These are phyloP conservation scores for Nepenthes alata DNA, from an alignment of 179 eudicot genomes.

Conservation along the genomic window DNA sequence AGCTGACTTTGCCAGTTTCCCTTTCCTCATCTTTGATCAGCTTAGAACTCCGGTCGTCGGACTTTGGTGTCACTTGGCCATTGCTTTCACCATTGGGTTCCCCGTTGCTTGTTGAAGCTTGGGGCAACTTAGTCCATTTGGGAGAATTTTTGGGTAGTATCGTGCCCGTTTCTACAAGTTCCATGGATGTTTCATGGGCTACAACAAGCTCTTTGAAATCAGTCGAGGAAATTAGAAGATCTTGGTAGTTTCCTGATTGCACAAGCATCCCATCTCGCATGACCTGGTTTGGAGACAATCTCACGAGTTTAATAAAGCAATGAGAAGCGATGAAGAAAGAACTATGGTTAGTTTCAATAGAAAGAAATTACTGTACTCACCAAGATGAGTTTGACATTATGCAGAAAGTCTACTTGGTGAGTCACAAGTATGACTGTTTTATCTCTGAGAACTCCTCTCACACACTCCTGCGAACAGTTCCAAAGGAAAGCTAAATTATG, in stretches of 20 bases:
- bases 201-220: slow-evolving; percentile 68
- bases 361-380: slow-evolving; percentile 24
- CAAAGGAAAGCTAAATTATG: background rate
- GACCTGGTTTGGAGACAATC: slow-evolving; percentile 33
- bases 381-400: slow-evolving; percentile 73
- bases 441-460: slow-evolving; percentile 67
- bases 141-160: slow-evolving; percentile 25
- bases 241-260: slow-evolving; percentile 74
- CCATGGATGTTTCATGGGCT: slow-evolving; percentile 91
- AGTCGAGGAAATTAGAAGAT: slow-evolving; percentile 40
- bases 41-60: slow-evolving; percentile 40
- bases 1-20: slow-evolving; percentile 74
- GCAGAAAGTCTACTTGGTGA: slow-evolving; percentile 93
- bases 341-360: background rate
- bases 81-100: slow-evolving; percentile 34
- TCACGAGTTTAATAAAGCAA: background rate
- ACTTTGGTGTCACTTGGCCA: slow-evolving; percentile 18
- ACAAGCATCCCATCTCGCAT: slow-evolving; percentile 89
- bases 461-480: slow-evolving; percentile 55
- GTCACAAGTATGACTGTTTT: slow-evolving; percentile 89
- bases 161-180: slow-evolving; percentile 57
- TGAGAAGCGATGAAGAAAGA: background rate
- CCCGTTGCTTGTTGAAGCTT: slow-evolving; percentile 17
- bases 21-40: slow-evolving; percentile 85
- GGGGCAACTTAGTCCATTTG: slow-evolving; percentile 20